These are phyloP conservation scores for Oldenlandia corymbosa DNA, from an alignment of 257 asterid species.

Conservation along the genomic window DNA sequence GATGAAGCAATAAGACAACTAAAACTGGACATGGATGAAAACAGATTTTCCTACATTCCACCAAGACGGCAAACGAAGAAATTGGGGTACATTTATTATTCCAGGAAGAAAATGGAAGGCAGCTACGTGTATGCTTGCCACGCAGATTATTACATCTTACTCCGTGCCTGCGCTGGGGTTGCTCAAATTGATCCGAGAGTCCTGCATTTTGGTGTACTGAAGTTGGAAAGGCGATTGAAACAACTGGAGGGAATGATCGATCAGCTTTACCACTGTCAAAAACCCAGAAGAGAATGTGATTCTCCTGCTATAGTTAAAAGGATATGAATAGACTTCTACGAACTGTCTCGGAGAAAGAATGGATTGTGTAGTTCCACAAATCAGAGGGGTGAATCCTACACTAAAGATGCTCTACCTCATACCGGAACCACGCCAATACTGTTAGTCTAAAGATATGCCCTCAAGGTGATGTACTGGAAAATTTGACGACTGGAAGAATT, in stretches of 20 bases:
- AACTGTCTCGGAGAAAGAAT: too few relatives aligned
- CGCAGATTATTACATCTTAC: slow-evolving; percentile 75
- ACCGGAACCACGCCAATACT: too few relatives aligned
- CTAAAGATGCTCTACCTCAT: too few relatives aligned
- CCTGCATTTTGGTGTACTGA: slow-evolving; percentile 65
- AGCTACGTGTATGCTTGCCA: slow-evolving; percentile 53
- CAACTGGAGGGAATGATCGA: slow-evolving; percentile 49
- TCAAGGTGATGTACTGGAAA: too few relatives aligned
- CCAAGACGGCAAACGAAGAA: slow-evolving; percentile 41
- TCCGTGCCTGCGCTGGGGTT: slow-evolving; percentile 68
- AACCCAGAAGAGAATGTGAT: too few relatives aligned
- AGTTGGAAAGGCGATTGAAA: slow-evolving; percentile 57
- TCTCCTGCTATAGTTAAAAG: too few relatives aligned
- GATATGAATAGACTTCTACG: too few relatives aligned
- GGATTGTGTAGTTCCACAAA: too few relatives aligned
- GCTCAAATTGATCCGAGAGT: slow-evolving; percentile 61
- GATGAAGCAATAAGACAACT: slow-evolving; percentile 42
- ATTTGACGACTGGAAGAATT: too few relatives aligned
- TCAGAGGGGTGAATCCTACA: too few relatives aligned
- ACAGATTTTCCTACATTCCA: slow-evolving; percentile 52
- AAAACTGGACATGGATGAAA: slow-evolving; percentile 66
- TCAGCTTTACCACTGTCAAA: too few relatives aligned
- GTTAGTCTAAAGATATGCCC: too few relatives aligned
- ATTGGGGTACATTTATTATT: slow-evolving; percentile 38
- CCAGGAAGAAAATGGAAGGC: slow-evolving; percentile 46